Base-by-base conservation (phyloP, 2,329 filamentous ascomycete species). In the Amylocarpus encephaloides region DNA sequence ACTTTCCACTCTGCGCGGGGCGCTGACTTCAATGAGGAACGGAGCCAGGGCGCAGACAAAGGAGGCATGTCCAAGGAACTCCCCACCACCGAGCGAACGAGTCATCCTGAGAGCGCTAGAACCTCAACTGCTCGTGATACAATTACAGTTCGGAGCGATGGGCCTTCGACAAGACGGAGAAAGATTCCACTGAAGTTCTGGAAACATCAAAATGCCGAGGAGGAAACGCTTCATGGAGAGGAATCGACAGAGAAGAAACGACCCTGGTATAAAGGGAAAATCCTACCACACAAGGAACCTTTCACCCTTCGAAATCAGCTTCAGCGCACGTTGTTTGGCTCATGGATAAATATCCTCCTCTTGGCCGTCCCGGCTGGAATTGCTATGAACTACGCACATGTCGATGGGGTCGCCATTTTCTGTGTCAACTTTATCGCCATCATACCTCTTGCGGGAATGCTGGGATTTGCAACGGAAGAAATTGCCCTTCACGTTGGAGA, bases 351-450 rank as follows among this genome's bases (percentile, higher is more conserved):
- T 64, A 64, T 95, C 19, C 71, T 96, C 22, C 72, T 95, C 18
- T 46, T 95, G 13, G 82, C 84, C 18, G 89, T 87, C 0, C 91
- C 91, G 0, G 79, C 82, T 32, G 91, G 91, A 51, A 88, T 95
- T 61, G 86, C 79, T 1, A 67, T 92, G 46, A 80, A 87, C 61
- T 89, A 85, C 63, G 70, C 81, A 4, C 60, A 66, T 10, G 70
- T 86, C 46, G 73, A 77, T 62, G 73, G 76, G 2, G 74, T 85
- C 51, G 78, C 76, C 30, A 74, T 93, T 42, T 96, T 96, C 63
- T 80, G 91, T 49, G 79, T 96, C 69, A 96, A 96, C 71, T 96
- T 96, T 63, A 79, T 96, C 56, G 92, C 91, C 54, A 95, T 96
- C 59, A 84, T 96, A 52, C 91, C 91, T 0, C 75, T 96, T 36